A percentile compares a stretch with the other conserved stretches of the same genome.
phyloP scores from a whole-genome alignment of 805 yeast species.

The Vanderwaltozyma yarrowii region DNA sequence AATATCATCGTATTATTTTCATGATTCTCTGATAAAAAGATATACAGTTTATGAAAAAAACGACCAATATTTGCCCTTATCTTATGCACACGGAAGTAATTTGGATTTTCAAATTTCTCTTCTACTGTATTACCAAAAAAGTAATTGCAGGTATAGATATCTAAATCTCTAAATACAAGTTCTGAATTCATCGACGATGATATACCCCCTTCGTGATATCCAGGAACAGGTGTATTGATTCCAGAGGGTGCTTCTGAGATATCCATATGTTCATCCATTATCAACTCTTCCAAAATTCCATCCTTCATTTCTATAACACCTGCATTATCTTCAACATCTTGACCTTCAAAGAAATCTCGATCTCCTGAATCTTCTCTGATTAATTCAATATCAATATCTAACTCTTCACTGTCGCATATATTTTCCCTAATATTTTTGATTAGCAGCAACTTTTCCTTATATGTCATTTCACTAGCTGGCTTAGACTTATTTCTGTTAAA shows the following conservation, averaged over 20 bases:
- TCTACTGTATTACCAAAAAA: slow-evolving; percentile 47
- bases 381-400: slow-evolving; percentile 32
- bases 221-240: slow-evolving; percentile 29
- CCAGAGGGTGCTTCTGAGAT: slow-evolving; percentile 34
- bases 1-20: slow-evolving; percentile 57
- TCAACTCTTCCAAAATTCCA: slow-evolving; percentile 9
- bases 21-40: slow-evolving; percentile 37
- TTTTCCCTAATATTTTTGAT: slow-evolving; percentile 30
- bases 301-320: slow-evolving; percentile 21
- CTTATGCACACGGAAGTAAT: slow-evolving; percentile 47
- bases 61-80: slow-evolving; percentile 51
- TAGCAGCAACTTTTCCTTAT: slow-evolving; percentile 1
- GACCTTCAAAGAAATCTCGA: slow-evolving; percentile 15
- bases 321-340: slow-evolving; percentile 13
- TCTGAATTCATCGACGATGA: slow-evolving; percentile 44
- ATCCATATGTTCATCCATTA: slow-evolving; percentile 34
- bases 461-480: slow-evolving; percentile 5
- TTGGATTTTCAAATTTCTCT: slow-evolving; percentile 33
- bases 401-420: slow-evolving; percentile 27
- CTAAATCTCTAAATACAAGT: slow-evolving; percentile 47
- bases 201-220: slow-evolving; percentile 14
- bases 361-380: slow-evolving; percentile 23
- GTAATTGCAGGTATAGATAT: slow-evolving; percentile 54
- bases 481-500: slow-evolving; percentile 31
- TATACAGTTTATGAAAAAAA: slow-evolving; percentile 48